Conservation (phyloP, 164 flowering plant genomes). For the Vitis amurensis region DNA sequence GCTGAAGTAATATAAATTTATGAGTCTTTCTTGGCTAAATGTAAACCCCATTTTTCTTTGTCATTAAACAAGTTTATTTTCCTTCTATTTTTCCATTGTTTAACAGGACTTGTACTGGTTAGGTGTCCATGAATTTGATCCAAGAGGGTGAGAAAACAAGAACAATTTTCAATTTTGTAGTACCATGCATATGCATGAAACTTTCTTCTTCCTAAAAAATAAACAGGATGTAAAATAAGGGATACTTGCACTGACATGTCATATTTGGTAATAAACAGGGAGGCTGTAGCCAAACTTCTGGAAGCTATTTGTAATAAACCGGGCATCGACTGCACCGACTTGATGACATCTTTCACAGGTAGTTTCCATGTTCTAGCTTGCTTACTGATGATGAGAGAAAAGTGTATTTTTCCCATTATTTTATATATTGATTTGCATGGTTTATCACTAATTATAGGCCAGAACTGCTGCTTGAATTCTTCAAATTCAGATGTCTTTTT, state of each 20-base stretch:
- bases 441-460: constrained; percentile 4
- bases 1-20: constrained; percentile 42
- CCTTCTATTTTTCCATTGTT: neutral
- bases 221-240: too few relatives aligned
- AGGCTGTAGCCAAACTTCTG: constrained; percentile 36
- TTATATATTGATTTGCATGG: neutral
- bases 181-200: too few relatives aligned
- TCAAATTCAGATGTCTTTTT: constrained; percentile 8
- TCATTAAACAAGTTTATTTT: too few relatives aligned
- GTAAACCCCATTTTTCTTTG: neutral
- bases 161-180: too few relatives aligned
- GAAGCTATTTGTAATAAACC: constrained; percentile 45
- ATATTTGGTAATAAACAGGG: constrained; percentile 31
- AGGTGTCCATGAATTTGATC: constrained; percentile 57
- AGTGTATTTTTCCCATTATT: too few relatives aligned
- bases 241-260: too few relatives aligned
- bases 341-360: constrained; percentile 66
- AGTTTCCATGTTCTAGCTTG: neutral
- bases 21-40: neutral
- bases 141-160: constrained; percentile 45
- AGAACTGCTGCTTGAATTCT: constrained; percentile 20
- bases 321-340: constrained; percentile 48
- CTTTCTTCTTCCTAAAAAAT: too few relatives aligned
- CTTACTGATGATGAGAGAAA: too few relatives aligned
- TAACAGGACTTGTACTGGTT: constrained; percentile 42